Evolutionary conservation across 2,329 filamentous ascomycete genomes (phyloP), one percentile per base, ranked within the genome.

Genomic region (Claviceps citrina): DNA sequence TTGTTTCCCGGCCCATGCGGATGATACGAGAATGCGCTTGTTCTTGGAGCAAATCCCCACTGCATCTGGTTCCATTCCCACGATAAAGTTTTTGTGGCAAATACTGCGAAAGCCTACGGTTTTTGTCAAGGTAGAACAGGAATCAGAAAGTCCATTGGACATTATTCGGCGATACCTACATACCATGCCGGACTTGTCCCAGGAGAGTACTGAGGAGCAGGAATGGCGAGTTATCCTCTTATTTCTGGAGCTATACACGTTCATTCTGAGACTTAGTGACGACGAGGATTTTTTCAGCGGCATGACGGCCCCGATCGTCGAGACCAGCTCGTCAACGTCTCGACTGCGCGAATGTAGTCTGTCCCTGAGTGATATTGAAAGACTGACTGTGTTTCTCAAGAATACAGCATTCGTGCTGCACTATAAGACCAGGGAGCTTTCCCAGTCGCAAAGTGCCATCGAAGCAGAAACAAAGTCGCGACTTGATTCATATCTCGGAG

Each of bases 11-110:
- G 65, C 70, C 6, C 72, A 76, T 43, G 79, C 78, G 3, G 87
- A 95, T 52, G 86, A 95, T 43, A 93, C 95, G 44, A 80, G 87
- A 18, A 93, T 96, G 84, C 89, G 85, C 63, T 66, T 96, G 1
- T 96, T 91, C 53, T 69, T 91, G 31, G 56, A 57, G 20, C 48
- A 60, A 39, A 60, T 63, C 12, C 56, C 58, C 15, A 55, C 53
- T 3, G 18, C 46, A 5, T 45, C 49, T 4, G 83, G 85, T 0
- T 76, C 81, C 32, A 67, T 82, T 4, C 60, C 68, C 2, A 61
- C 53, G 38, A 57, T 51, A 48, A 61, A 81, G 49, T 94, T 85
- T 53, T 84, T 96, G 49, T 95, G 91, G 85, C 70, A 81, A 40
- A 70, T 63, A 26, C 67, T 65, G 50, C 63, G 56, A 13, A 57